Evolutionary conservation across 2,329 filamentous ascomycete genomes (phyloP), one percentile per base, ranked within the genome.

Genomic region (Alternaria incomplexa): DNA sequence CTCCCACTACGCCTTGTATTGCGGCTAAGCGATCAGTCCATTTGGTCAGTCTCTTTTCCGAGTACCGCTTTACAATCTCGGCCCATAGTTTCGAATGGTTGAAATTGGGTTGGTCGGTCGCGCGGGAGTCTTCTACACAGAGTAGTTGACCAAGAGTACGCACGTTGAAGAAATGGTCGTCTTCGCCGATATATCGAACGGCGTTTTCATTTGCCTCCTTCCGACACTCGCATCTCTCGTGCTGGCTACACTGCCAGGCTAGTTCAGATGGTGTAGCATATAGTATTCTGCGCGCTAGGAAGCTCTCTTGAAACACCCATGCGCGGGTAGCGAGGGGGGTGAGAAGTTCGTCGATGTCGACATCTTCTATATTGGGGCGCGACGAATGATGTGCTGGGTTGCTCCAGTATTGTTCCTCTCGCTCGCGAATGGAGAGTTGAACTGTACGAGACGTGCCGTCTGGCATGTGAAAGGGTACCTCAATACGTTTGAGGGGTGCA

Each of bases 241-340:
- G 32, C 22, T 28, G 43, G 25, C 28, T 28, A 17, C 55, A 58
- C 23, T 51, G 11, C 55, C 55, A 58, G 9, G 46, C 46, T 22
- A 51, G 22, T 23, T 58, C 55, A 20, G 55, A 58, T 51, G 55
- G 46, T 10, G 55, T 58, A 44, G 55, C 55, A 51, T 58, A 58
- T 25, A 58, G 23, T 7, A 51, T 58, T n/a, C 45, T 50, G 23
- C 55, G 45, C 26, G 45, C 45, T 11, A 58, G 20, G 2, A 51
- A 51, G 9, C 12, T 43, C 43, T 58, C 55, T 20, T 58, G 55
- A 4, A 51, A 50, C 11, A 30, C 55, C 55, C 45, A 58, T 13
- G 45, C 55, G 32, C 55, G 55, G 17, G 30, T 43, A 8, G 28
- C 43, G n/a, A 58, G 55, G 9, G 55, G 55, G 3, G 43, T 17